Evolutionary conservation across 2,329 filamentous ascomycete species (phyloP).

Genomic region (Beauveria varroae): DNA sequence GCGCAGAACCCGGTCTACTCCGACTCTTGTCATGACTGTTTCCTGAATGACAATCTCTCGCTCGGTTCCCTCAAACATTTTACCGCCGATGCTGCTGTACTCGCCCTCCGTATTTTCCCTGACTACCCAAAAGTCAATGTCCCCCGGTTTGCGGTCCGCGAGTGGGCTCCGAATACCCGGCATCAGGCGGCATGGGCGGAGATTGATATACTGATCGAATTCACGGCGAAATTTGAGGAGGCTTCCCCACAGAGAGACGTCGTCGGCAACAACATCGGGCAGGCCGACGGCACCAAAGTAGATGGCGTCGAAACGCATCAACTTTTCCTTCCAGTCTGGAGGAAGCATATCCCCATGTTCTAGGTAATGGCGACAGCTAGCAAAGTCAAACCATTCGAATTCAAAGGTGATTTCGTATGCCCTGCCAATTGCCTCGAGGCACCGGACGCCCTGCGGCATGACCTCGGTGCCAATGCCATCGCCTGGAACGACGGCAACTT

Average conservation of each 20-base stretch:
- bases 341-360: conserved; percentile 36
- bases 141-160: conserved; percentile 41
- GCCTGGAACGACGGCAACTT: conserved; percentile 58
- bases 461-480: conserved; percentile 66
- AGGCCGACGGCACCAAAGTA: conserved; percentile 61
- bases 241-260: conserved; percentile 60
- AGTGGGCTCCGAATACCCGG: conserved; percentile 53
- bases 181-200: conserved; percentile 56
- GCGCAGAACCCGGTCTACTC: conserved; percentile 52
- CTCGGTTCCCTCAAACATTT: conserved; percentile 49
- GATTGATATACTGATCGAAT: conserved; percentile 62
- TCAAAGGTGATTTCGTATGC: conserved; percentile 45
- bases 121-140: conserved; percentile 60
- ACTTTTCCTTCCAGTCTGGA: conserved; percentile 39
- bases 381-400: conserved; percentile 58
- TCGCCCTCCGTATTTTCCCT: conserved; percentile 63
- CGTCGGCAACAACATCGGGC: conserved; percentile 50
- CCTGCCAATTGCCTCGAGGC: conserved; percentile 44
- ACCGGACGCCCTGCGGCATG: conserved; percentile 53
- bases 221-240: conserved; percentile 60
- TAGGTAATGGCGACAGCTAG: conserved; percentile 51
- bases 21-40: conserved; percentile 54
- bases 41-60: conserved; percentile 57
- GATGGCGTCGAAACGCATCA: conserved; percentile 56
- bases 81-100: conserved; percentile 58